Percentiles rank a stretch among this genome's conserved stretches.
Evolutionary conservation across 139 green algal genomes (phyloP).

Genomic region (Axilococcus clingmanii): DNA sequence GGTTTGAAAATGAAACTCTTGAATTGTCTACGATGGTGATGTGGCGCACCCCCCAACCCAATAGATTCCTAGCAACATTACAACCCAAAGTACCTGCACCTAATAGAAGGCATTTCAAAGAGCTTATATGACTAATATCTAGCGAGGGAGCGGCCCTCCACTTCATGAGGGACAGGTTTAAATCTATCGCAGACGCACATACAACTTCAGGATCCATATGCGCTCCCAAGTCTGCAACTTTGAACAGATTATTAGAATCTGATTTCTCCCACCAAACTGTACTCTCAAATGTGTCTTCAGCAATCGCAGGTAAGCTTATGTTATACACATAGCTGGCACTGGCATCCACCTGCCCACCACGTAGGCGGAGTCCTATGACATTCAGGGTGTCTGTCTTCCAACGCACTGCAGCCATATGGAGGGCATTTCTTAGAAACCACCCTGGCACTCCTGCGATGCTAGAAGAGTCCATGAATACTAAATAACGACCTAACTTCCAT

Average conservation of each 20-base stretch:
- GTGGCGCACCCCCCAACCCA: constrained; percentile 82
- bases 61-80: constrained; percentile 76
- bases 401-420: constrained; percentile 51
- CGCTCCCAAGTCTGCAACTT: constrained; percentile 46
- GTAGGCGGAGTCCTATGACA: constrained; percentile 64
- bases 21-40: constrained; percentile 84
- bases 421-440: constrained; percentile 80
- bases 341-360: constrained; percentile 18
- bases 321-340: constrained; percentile 25
- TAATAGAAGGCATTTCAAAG: constrained; percentile 75
- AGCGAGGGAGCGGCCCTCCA: constrained; percentile 82
- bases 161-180: constrained; percentile 96
- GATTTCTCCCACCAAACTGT: constrained; percentile 67
- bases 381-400: constrained; percentile 21
- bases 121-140: constrained; percentile 48
- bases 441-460: constrained; percentile 41
- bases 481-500: constrained; percentile 7
- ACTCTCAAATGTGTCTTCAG: constrained; percentile 1
- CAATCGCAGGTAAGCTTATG: constrained; percentile 36
- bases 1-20: constrained; percentile 80
- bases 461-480: constrained; percentile 64
- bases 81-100: constrained; percentile 88
- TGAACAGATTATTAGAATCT: constrained; percentile 21
- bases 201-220: constrained; percentile 62
- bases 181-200: constrained; percentile 61